phyloP scores from a whole-genome alignment of 441 rosid species.

The Francoa sonchifolia region DNA sequence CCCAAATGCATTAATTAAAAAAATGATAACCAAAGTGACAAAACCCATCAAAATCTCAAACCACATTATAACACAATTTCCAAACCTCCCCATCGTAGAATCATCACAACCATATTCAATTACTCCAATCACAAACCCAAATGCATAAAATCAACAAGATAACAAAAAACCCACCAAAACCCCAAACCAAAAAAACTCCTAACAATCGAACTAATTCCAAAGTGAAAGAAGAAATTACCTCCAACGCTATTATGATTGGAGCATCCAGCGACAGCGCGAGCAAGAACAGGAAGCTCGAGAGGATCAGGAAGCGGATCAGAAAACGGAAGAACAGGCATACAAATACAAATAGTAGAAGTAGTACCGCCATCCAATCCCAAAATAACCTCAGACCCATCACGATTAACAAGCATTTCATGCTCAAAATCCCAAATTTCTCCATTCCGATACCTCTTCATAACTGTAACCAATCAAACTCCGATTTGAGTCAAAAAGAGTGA shows the following conservation, averaged over 20 bases:
- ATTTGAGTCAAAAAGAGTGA: neutral
- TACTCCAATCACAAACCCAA: neutral
- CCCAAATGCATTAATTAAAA: too few relatives aligned
- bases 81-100: too few relatives aligned
- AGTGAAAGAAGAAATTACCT: conserved; percentile 21
- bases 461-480: neutral
- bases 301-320: conserved; percentile 37
- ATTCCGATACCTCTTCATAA: conserved; percentile 47
- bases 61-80: too few relatives aligned
- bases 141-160: neutral
- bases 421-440: conserved; percentile 63
- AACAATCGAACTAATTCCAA: neutral
- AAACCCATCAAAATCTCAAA: too few relatives aligned
- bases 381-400: conserved; percentile 25
- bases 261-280: conserved; percentile 57
- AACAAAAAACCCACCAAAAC: neutral
- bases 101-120: too few relatives aligned
- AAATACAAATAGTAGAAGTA: conserved; percentile 59
- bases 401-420: conserved; percentile 14
- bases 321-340: conserved; percentile 39
- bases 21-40: neutral
- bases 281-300: conserved; percentile 42
- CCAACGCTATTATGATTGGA: conserved; percentile 71
- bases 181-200: neutral
- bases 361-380: conserved; percentile 63